A percentile compares a stretch with the other conserved stretches of the same genome.
These are phyloP conservation scores for Aspergillus affinis DNA, from an alignment of 495 filamentous ascomycete species.

Conservation along the genomic window DNA sequence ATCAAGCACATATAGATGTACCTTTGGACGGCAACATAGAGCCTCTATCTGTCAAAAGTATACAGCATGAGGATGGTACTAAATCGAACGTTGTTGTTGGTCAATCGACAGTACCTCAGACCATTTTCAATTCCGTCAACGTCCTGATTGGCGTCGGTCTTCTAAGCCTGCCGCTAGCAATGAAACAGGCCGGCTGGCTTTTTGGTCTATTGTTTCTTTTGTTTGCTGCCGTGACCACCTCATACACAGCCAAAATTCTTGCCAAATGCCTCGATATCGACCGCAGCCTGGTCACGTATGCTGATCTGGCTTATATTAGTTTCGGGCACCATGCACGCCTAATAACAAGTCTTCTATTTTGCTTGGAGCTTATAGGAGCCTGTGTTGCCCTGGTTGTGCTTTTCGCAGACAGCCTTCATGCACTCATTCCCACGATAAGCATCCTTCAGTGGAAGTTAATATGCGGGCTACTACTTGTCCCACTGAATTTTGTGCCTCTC, in stretches of 20 bases:
- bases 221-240: constrained; percentile 70
- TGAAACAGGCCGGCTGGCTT: constrained; percentile 91
- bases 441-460: constrained; percentile 81
- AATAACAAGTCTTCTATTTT: constrained; percentile 81
- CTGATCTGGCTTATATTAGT: constrained; percentile 88
- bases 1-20: constrained; percentile 52
- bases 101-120: constrained; percentile 92
- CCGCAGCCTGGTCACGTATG: constrained; percentile 79
- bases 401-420: constrained; percentile 86
- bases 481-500: constrained; percentile 83
- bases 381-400: constrained; percentile 91
- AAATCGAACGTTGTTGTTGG: constrained; percentile 80
- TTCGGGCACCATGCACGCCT: constrained; percentile 84
- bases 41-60: constrained; percentile 79
- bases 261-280: constrained; percentile 89
- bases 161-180: constrained; percentile 81
- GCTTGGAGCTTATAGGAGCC: constrained; percentile 80
- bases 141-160: constrained; percentile 91
- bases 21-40: constrained; percentile 65
- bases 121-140: constrained; percentile 95
- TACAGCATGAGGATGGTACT: constrained; percentile 83
- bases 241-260: constrained; percentile 83
- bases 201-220: constrained; percentile 75
- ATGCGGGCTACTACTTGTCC: constrained; percentile 76
- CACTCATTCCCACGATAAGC: constrained; percentile 72